Evolutionary conservation across 163 green algal species (phyloP).

Genomic region (Volvox carteri): DNA sequence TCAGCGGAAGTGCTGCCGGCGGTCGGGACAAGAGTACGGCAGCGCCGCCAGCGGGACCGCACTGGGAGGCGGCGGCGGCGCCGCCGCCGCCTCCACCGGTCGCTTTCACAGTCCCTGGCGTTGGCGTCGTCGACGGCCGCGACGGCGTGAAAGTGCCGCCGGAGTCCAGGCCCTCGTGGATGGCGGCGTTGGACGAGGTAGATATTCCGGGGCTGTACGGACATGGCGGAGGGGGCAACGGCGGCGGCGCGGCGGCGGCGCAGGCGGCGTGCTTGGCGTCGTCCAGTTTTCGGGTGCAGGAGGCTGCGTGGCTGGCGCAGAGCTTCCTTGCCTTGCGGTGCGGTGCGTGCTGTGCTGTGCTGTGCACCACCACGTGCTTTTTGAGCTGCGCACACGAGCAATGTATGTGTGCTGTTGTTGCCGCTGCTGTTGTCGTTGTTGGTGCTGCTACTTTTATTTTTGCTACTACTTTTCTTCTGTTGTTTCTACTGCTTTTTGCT

Average conservation of each 20-base stretch:
- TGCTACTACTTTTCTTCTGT: too few relatives aligned
- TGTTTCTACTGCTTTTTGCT: too few relatives aligned
- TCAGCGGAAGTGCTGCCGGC: not conserved
- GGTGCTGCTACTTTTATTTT: too few relatives aligned
- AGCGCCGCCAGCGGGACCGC: not conserved
- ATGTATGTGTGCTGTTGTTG: too few relatives aligned
- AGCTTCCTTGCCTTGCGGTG: slow-evolving; percentile 13
- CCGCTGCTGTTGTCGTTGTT: too few relatives aligned
- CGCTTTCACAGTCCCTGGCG: not conserved
- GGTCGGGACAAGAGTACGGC: not conserved
- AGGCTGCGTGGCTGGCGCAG: slow-evolving; percentile 31
- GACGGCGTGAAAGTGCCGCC: not conserved
- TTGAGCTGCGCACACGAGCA: too few relatives aligned
- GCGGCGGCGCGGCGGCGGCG: not conserved
- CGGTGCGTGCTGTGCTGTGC: too few relatives aligned
- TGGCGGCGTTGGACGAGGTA: slow-evolving; percentile 15
- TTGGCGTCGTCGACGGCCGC: not conserved
- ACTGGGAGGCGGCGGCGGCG: not conserved
- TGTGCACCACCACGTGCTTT: too few relatives aligned
- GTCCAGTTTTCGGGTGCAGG: not conserved
- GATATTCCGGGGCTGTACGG: not conserved
- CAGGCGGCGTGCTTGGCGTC: not conserved
- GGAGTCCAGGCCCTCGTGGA: not conserved
- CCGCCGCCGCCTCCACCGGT: not conserved
- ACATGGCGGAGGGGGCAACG: not conserved